phyloP scores from a whole-genome alignment of 83 land plant species.

The Picea mariana region DNA sequence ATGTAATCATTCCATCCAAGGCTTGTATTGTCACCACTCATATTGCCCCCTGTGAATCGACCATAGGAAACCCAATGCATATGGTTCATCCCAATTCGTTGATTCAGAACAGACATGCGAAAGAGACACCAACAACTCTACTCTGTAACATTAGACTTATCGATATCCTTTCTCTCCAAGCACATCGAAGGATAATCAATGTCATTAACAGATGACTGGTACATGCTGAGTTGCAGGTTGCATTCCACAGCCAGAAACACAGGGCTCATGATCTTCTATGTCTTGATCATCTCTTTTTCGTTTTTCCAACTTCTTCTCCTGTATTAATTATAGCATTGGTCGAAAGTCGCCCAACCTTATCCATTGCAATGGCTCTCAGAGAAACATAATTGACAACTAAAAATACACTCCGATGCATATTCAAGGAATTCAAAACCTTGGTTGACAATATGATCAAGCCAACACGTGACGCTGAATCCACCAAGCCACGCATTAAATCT shows the following conservation, averaged over 20 bases:
- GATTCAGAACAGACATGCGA: too few species aligned
- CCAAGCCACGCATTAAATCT: slow-evolving; percentile 69
- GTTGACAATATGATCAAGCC: slow-evolving; percentile 51
- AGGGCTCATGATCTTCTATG: slow-evolving; percentile 61
- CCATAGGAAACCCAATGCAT: slow-evolving; percentile 7
- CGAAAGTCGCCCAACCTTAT: too few species aligned
- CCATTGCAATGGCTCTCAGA: too few species aligned
- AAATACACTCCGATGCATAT: too few species aligned
- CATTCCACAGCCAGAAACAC: slow-evolving; percentile 57
- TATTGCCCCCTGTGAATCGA: slow-evolving; percentile 50
- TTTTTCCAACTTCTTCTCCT: too few species aligned
- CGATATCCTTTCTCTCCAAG: slow-evolving; percentile 58
- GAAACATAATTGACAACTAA: too few species aligned
- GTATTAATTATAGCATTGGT: too few species aligned
- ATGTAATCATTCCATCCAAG: slow-evolving; percentile 59
- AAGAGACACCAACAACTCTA: too few species aligned
- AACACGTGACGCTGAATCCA: slow-evolving; percentile 63
- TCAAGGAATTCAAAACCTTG: neutral
- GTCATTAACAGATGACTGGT: slow-evolving; percentile 49
- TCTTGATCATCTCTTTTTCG: slow-evolving; percentile 50
- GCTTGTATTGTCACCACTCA: slow-evolving; percentile 53
- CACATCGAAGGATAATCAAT: slow-evolving; percentile 53
- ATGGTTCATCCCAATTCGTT: too few species aligned
- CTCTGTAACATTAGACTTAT: slow-evolving; percentile 31
- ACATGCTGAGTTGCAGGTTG: slow-evolving; percentile 48